Evolutionary conservation across 805 yeast species (phyloP).

Genomic region (Saccharomycopsis synnaedendra): DNA sequence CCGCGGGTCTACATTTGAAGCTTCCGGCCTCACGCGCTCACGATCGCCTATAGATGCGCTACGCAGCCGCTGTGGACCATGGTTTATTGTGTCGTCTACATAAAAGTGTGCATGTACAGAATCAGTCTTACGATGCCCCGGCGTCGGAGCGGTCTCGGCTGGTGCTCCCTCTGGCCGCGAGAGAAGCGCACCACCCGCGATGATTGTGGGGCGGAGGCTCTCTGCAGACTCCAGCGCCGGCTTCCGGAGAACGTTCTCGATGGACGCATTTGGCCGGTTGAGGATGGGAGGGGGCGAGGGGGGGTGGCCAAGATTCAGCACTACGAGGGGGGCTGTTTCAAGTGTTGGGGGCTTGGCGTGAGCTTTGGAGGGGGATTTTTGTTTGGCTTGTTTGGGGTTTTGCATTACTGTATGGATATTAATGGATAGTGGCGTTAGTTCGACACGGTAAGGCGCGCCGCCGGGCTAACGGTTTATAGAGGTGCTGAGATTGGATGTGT

Average conservation of each 20-base stretch:
- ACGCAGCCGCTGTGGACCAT: conserved; percentile 26
- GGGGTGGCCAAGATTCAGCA: conserved; percentile 39
- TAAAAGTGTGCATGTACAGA: conserved; percentile 74
- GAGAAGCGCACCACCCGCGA: conserved; percentile 36
- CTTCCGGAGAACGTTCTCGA: conserved; percentile 1
- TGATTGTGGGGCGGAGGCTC: conserved; percentile 24
- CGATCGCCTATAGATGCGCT: conserved; percentile 22
- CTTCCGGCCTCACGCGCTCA: not conserved
- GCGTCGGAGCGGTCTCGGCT: conserved; percentile 24
- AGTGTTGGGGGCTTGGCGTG: too few relatives aligned
- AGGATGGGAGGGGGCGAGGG: conserved; percentile 70
- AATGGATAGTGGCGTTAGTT: too few relatives aligned
- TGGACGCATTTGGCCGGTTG: conserved; percentile 22
- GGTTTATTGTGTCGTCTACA: conserved; percentile 56
- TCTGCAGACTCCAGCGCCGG: conserved; percentile 2
- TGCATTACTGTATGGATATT: too few relatives aligned
- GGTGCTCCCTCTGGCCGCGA: conserved; percentile 21
- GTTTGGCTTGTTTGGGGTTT: too few relatives aligned
- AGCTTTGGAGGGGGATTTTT: too few relatives aligned
- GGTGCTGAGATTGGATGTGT: too few relatives aligned
- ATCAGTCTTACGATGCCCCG: conserved; percentile 35
- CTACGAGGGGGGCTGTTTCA: not conserved
- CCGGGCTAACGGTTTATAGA: too few relatives aligned
- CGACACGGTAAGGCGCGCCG: too few relatives aligned
- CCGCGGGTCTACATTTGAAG: not conserved